A percentile compares a stretch with the other conserved stretches of the same genome.
Conservation (phyloP, 805 yeast genomes). For the Kodamaea kaohsiungensis region DNA sequence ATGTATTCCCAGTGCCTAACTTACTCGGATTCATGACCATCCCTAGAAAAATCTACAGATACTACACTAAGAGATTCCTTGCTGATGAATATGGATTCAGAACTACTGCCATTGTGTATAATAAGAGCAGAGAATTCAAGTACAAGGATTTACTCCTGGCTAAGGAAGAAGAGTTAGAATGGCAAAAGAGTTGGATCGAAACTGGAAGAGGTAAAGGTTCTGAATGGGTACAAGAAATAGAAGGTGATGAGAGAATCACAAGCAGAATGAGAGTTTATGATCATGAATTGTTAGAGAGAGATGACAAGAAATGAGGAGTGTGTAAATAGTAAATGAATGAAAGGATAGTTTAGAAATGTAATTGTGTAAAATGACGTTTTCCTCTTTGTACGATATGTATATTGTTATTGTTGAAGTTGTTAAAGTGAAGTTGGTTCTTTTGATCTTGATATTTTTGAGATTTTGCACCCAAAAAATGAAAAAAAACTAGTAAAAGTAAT, state of each 20-base stretch:
- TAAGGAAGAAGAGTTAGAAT: constrained; percentile 71
- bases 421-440: too few relatives aligned
- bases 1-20: constrained; percentile 75
- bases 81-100: constrained; percentile 64
- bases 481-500: neutral
- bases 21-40: constrained; percentile 75
- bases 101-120: constrained; percentile 53
- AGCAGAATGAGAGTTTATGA: constrained; percentile 52
- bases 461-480: neutral
- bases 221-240: constrained; percentile 85
- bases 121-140: constrained; percentile 56
- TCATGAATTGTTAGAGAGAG: constrained; percentile 5
- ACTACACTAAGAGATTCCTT: constrained; percentile 69
- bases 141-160: constrained; percentile 45
- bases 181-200: constrained; percentile 86
- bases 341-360: neutral
- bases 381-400: neutral
- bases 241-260: constrained; percentile 67
- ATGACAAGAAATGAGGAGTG: neutral
- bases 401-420: too few relatives aligned
- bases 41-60: constrained; percentile 76
- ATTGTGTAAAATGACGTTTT: neutral
- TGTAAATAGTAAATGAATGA: constrained; percentile 6
- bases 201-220: constrained; percentile 71
- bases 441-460: too few relatives aligned